Base-by-base conservation (phyloP, 306 rosid genomes). In the Glycine latifolia region DNA sequence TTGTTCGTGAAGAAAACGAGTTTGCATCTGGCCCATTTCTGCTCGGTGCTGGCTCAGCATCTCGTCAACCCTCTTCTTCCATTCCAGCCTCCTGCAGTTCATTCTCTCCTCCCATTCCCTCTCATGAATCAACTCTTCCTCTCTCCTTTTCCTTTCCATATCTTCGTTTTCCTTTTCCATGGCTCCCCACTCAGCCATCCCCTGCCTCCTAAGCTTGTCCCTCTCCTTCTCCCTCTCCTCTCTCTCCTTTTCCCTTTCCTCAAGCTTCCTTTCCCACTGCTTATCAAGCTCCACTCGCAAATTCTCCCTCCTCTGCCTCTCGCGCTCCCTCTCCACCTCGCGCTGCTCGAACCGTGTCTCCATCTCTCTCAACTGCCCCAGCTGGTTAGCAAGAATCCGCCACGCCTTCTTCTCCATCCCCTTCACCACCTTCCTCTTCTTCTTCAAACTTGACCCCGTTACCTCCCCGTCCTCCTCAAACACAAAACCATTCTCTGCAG, bases 1-100 rank as follows among this genome's bases (percentile, higher is more conserved):
- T 76, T 95, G 99, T 87, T 95, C 97, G 0, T 95, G 93, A 80
- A 91, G 90, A 74, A 95, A 90, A 0, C 97, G 97, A 58, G 91
- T 86, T 87, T 93, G 99, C 82, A 93, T 89, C 76, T 95, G 97
- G 3, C 89, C 91, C 94, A 91, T 95, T 87, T 93, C 99, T 0
- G 76, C 97, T 2, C 92, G 87, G 85, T 95, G 99, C 75, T 89
- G 97, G 81, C 75, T 87, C 83, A 90, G 86, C 91, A 89, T 84
- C 63, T 89, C 93, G 20, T 93, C 96, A 20, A 95, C 86, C 92
- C 99, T 87, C 86, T 87, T 89, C 94, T 88, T 93, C 97, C 97
- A 90, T 63, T 93, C 97, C 20, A 81, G 65, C 79, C 97, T 86
- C 85, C 91, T 90, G 85, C 89, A 88, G 43, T 87, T 90, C 90